Percentiles rank a stretch among this genome's conserved stretches.
Conservation (phyloP, 2,329 filamentous ascomycete species). For the Xylariaceae sp. region DNA sequence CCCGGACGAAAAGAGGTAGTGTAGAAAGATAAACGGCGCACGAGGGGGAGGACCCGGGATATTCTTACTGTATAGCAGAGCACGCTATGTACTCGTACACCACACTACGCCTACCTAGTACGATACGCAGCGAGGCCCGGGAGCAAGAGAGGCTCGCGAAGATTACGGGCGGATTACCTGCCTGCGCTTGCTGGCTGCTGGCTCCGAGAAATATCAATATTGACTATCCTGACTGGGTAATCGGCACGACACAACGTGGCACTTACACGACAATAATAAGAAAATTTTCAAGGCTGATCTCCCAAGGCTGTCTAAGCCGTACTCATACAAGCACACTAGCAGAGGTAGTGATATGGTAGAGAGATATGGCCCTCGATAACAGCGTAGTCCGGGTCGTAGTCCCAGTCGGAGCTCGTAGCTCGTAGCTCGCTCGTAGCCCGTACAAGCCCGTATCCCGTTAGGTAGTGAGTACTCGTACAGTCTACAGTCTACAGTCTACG, state of each 20-base stretch:
- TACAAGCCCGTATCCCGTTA: too few relatives aligned
- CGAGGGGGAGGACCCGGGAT: neutral
- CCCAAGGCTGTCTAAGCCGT: slow-evolving; percentile 11
- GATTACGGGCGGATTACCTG: neutral
- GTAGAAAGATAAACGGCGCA: neutral
- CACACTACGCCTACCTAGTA: neutral
- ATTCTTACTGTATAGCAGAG: neutral
- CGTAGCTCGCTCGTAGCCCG: too few relatives aligned
- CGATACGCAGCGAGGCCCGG: neutral
- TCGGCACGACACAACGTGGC: slow-evolving; percentile 16
- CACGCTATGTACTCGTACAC: neutral
- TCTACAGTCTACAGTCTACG: too few relatives aligned
- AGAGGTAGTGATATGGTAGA: neutral
- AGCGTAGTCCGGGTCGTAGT: neutral
- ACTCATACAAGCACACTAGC: neutral
- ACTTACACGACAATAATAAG: slow-evolving; percentile 13
- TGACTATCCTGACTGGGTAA: slow-evolving; percentile 14
- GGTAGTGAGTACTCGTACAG: too few relatives aligned
- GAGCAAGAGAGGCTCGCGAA: neutral
- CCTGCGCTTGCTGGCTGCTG: neutral
- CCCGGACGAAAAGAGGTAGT: neutral
- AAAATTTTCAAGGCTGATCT: slow-evolving; percentile 20
- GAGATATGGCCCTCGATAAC: neutral
- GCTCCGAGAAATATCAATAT: slow-evolving; percentile 4
- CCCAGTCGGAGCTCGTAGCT: too few relatives aligned